Conservation (phyloP, 1,139 yeast species). For the Geotrichum aggregatum region DNA sequence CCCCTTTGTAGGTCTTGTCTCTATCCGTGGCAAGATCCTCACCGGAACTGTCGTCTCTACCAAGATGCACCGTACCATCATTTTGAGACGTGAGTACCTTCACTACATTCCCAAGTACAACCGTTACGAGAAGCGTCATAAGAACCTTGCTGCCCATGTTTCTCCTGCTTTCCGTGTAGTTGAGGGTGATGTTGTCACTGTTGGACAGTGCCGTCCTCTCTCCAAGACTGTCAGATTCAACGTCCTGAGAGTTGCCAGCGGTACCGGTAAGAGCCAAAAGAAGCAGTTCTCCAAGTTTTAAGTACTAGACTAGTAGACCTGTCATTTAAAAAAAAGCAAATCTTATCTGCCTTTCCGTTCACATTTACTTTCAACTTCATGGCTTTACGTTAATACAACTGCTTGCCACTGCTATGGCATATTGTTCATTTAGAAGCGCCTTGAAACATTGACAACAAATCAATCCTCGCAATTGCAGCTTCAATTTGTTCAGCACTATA, state of each 20-base stretch:
- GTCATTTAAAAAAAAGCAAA: too few relatives aligned
- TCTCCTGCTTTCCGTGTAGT: conserved; percentile 99
- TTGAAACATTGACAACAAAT: too few relatives aligned
- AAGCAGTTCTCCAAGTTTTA: conserved; percentile 97
- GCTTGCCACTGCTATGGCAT: too few relatives aligned
- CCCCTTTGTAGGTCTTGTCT: conserved; percentile 95
- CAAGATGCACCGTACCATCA: conserved; percentile 99
- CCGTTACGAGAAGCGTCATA: conserved; percentile 99
- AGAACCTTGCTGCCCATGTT: conserved; percentile 99
- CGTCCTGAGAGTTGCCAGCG: conserved; percentile 92
- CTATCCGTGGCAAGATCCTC: conserved; percentile 99
- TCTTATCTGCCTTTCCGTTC: too few relatives aligned
- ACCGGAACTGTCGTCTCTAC: conserved; percentile 96
- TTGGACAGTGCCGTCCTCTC: conserved; percentile 99
- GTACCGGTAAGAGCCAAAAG: conserved; percentile 56
- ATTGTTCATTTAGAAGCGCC: too few relatives aligned
- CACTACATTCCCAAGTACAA: conserved; percentile 99
- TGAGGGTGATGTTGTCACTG: conserved; percentile 98
- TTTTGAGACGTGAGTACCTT: conserved; percentile 99
- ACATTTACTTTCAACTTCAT: too few relatives aligned
- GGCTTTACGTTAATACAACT: too few relatives aligned
- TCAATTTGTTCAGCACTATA: too few relatives aligned
- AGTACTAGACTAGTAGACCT: too few relatives aligned
- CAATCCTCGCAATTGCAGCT: too few relatives aligned
- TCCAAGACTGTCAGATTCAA: conserved; percentile 99